A percentile compares a stretch with the other conserved stretches of the same genome.
Conservation (phyloP, 2,329 filamentous ascomycete species). For the Cryphonectria carpinicola region DNA sequence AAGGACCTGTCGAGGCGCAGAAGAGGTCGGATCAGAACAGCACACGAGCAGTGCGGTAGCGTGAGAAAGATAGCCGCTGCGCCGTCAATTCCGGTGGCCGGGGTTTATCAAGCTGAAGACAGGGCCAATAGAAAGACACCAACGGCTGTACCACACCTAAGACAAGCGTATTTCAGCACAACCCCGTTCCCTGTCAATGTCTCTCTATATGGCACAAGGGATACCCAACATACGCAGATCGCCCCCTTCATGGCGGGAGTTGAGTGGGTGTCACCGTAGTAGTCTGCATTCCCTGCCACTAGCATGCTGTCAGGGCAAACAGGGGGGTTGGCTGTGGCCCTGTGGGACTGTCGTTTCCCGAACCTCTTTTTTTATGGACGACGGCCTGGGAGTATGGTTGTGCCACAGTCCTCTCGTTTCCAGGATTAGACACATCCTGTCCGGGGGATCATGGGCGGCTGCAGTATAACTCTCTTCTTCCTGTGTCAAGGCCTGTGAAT, state of each 20-base stretch:
- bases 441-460: conserved; percentile 10
- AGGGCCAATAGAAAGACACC: conserved; percentile 10
- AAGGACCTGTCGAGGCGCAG: conserved; percentile 9
- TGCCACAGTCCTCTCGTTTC: conserved; percentile 11
- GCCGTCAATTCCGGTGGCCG: not conserved
- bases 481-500: not conserved
- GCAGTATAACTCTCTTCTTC: not conserved
- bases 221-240: not conserved
- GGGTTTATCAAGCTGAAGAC: conserved; percentile 9
- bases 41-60: not conserved
- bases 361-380: not conserved
- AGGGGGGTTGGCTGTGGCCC: not conserved
- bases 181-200: conserved; percentile 14
- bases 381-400: not conserved
- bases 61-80: not conserved
- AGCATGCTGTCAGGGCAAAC: not conserved
- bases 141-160: conserved; percentile 13
- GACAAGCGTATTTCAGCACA: conserved; percentile 12
- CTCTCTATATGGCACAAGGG: not conserved
- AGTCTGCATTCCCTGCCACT: not conserved
- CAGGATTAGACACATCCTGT: not conserved
- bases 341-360: not conserved
- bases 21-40: not conserved
- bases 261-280: not conserved
- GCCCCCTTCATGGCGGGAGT: not conserved